Percentiles rank a stretch among this genome's conserved stretches.
Evolutionary conservation across 257 asterid genomes (phyloP).

Genomic region (Cynanchum wilfordii): DNA sequence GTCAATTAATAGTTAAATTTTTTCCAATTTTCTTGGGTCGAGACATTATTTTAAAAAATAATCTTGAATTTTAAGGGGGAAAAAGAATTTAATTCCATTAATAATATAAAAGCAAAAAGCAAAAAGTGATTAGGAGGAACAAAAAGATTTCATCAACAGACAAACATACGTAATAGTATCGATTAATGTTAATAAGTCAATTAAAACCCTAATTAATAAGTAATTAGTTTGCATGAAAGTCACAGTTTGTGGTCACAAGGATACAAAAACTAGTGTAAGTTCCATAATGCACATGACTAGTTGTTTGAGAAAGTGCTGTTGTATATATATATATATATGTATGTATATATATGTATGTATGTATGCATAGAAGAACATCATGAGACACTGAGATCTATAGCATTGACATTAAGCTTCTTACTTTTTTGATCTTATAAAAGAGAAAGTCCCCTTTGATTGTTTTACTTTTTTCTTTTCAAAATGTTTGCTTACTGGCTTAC

Average conservation of each 20-base stretch:
- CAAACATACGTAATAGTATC: background rate
- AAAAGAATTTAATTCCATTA: too few relatives aligned
- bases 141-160: background rate
- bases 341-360: too few relatives aligned
- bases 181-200: background rate
- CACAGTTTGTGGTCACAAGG: background rate
- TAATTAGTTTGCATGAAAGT: background rate
- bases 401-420: slow-evolving; percentile 45
- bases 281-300: slow-evolving; percentile 7
- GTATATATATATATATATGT: too few relatives aligned
- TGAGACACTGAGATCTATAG: slow-evolving; percentile 56
- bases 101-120: too few relatives aligned
- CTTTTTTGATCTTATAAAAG: slow-evolving; percentile 30
- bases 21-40: too few relatives aligned
- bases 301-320: slow-evolving; percentile 21
- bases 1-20: too few relatives aligned
- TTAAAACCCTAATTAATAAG: background rate
- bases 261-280: slow-evolving; percentile 7
- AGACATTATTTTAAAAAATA: too few relatives aligned
- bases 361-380: slow-evolving; percentile 26
- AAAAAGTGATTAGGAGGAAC: too few relatives aligned
- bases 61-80: too few relatives aligned
- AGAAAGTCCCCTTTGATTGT: slow-evolving; percentile 26
- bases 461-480: slow-evolving; percentile 23
- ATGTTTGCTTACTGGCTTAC: slow-evolving; percentile 41